A percentile compares a stretch with the other conserved stretches of the same genome.
Conservation (phyloP, 1,284 basidiomycete genomes). For the Boletus semigastroideus region DNA sequence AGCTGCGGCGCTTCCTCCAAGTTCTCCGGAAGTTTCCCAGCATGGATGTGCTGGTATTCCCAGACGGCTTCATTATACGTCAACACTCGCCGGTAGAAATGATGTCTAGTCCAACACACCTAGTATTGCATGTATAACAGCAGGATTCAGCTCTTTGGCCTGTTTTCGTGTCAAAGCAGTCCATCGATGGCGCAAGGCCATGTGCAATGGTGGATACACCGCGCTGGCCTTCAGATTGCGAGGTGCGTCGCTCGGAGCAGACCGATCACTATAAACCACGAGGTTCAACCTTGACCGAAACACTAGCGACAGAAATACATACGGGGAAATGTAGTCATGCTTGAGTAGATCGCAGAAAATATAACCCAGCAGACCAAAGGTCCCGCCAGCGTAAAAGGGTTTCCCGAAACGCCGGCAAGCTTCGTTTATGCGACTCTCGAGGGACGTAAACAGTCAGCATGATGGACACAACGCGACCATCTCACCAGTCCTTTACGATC, state of each 20-base stretch:
- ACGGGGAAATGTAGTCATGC: slow-evolving; percentile 86
- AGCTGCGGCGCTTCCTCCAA: slow-evolving; percentile 54
- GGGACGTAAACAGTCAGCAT: slow-evolving; percentile 12
- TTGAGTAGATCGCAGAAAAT: slow-evolving; percentile 90
- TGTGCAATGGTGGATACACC: slow-evolving; percentile 64
- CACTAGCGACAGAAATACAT: slow-evolving; percentile 35
- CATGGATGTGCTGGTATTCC: slow-evolving; percentile 73
- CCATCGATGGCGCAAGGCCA: slow-evolving; percentile 73
- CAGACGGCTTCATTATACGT: slow-evolving; percentile 63
- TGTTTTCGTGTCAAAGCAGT: slow-evolving; percentile 64
- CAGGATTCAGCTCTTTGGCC: slow-evolving; percentile 78
- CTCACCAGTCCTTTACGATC: slow-evolving; percentile 69
- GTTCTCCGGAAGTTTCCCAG: slow-evolving; percentile 55
- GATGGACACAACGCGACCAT: slow-evolving; percentile 17
- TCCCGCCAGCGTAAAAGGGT: slow-evolving; percentile 86
- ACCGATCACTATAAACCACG: slow-evolving; percentile 52
- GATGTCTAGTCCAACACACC: slow-evolving; percentile 46
- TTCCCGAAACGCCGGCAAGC: slow-evolving; percentile 69
- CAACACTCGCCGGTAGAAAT: slow-evolving; percentile 10
- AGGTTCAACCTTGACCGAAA: slow-evolving; percentile 13
- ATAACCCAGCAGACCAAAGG: slow-evolving; percentile 91
- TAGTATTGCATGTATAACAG: slow-evolving; percentile 67
- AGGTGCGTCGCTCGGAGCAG: slow-evolving; percentile 57
- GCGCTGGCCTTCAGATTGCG: slow-evolving; percentile 64
- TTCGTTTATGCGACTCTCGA: slow-evolving; percentile 75